A percentile compares a stretch with the other conserved stretches of the same genome.
phyloP scores from a whole-genome alignment of 2,329 filamentous ascomycete species.

The Claviceps sp. region DNA sequence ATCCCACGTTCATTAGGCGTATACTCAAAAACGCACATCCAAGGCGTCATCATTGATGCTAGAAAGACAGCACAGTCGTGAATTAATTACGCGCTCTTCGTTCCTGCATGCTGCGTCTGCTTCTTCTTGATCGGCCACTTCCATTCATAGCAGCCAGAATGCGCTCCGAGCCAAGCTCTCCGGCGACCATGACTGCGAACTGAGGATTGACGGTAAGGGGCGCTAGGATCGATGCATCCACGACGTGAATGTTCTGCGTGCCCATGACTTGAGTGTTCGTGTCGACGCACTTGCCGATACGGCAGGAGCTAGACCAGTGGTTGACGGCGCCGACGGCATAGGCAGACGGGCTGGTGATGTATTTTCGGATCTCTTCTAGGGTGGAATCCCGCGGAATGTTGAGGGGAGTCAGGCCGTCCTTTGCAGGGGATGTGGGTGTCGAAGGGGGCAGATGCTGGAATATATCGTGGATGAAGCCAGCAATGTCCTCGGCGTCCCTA shows the following conservation, averaged over 20 bases:
- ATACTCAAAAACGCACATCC: too few species aligned
- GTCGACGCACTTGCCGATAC: conserved; percentile 37
- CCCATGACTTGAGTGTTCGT: conserved; percentile 30
- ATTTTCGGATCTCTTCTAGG: conserved; percentile 32
- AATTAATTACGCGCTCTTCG: neutral
- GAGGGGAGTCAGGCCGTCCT: conserved; percentile 28
- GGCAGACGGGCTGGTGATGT: conserved; percentile 32
- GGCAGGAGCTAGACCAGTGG: conserved; percentile 39
- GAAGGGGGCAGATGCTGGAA: conserved; percentile 27
- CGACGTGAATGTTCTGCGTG: conserved; percentile 35
- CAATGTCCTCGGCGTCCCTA: conserved; percentile 33
- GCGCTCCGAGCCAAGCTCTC: conserved; percentile 35
- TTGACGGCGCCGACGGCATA: conserved; percentile 38
- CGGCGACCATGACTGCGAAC: conserved; percentile 40
- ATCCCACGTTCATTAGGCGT: too few species aligned
- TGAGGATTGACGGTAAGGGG: conserved; percentile 41
- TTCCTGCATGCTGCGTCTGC: neutral
- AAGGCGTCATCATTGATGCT: too few species aligned
- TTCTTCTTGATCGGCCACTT: neutral
- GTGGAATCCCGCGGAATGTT: conserved; percentile 33
- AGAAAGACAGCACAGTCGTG: too few species aligned
- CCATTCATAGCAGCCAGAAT: conserved; percentile 16
- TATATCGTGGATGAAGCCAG: conserved; percentile 34
- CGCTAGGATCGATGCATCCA: conserved; percentile 35
- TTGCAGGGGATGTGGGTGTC: conserved; percentile 14